Evolutionary conservation across 208 protist genomes (phyloP).

Genomic region (Acanthamoeba triangularis): DNA sequence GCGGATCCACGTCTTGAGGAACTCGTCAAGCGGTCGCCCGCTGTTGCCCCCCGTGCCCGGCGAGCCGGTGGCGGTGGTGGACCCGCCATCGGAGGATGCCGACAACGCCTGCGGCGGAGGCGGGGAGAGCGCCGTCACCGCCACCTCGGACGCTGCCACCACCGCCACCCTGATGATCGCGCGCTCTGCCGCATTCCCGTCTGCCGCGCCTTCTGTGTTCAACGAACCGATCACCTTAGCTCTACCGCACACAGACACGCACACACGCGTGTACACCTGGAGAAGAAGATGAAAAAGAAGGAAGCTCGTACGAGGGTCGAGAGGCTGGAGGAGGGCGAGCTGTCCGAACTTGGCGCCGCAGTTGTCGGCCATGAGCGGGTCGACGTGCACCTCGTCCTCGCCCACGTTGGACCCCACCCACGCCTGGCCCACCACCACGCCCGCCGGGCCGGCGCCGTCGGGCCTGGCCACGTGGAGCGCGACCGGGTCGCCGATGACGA

Average conservation of each 20-base stretch:
- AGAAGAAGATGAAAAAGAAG: not conserved
- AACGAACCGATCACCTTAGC: not conserved
- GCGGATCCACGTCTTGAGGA: conserved; percentile 39
- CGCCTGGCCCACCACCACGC: conserved; percentile 39
- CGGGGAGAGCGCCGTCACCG: not conserved
- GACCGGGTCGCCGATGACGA: conserved; percentile 43
- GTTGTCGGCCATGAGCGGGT: conserved; percentile 26
- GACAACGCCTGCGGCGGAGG: not conserved
- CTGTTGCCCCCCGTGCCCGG: not conserved
- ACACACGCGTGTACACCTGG: not conserved
- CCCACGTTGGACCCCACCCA: conserved; percentile 32
- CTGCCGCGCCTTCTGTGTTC: not conserved
- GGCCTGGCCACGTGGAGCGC: not conserved
- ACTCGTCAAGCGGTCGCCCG: not conserved
- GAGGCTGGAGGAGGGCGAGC: not conserved
- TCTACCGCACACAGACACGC: not conserved
- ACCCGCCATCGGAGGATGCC: not conserved
- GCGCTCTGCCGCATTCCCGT: not conserved
- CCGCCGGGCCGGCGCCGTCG: not conserved
- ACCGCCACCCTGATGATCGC: not conserved
- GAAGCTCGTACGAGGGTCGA: conserved; percentile 1
- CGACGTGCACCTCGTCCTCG: conserved; percentile 38
- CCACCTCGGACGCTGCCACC: not conserved
- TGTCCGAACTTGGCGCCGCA: conserved; percentile 23
- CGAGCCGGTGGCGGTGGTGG: not conserved